A percentile compares a stretch with the other conserved stretches of the same genome.
Conservation (phyloP, 768 basidiomycete species). For the Rhodotorula paludigena region DNA sequence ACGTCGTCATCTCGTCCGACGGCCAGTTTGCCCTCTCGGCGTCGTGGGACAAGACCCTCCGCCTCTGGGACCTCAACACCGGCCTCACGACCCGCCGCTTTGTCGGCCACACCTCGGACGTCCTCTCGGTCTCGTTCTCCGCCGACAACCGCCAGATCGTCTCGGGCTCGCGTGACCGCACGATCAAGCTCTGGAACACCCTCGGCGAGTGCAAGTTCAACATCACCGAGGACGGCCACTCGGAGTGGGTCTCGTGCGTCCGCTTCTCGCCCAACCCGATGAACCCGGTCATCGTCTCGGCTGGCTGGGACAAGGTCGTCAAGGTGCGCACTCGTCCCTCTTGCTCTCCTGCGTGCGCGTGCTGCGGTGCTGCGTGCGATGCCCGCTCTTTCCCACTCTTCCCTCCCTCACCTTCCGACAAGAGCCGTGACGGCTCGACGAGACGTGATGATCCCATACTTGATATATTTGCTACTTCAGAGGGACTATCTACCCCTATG, state of each 20-base stretch:
- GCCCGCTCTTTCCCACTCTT: too few relatives aligned
- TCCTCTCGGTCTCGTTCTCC: slow-evolving; percentile 97
- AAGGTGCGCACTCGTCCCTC: slow-evolving; percentile 61
- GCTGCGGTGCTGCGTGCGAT: too few relatives aligned
- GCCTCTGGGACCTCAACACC: slow-evolving; percentile 99
- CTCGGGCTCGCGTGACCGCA: slow-evolving; percentile 90
- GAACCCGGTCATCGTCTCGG: slow-evolving; percentile 98
- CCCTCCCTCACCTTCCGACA: too few relatives aligned
- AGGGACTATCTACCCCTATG: slow-evolving; percentile 57
- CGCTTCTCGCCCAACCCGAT: slow-evolving; percentile 96
- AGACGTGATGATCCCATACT: slow-evolving; percentile 46
- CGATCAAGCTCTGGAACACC: slow-evolving; percentile 99
- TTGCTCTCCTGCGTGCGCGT: background rate
- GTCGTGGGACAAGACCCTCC: slow-evolving; percentile 99
- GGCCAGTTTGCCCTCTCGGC: slow-evolving; percentile 99
- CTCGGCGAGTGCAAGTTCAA: slow-evolving; percentile 99
- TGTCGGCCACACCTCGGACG: slow-evolving; percentile 95
- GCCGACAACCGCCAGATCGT: slow-evolving; percentile 99
- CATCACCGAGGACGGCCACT: slow-evolving; percentile 97
- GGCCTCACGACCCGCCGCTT: slow-evolving; percentile 93
- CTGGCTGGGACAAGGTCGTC: slow-evolving; percentile 99
- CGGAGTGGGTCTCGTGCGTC: slow-evolving; percentile 99
- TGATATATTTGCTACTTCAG: slow-evolving; percentile 86
- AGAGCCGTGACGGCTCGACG: too few relatives aligned
- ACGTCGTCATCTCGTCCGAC: slow-evolving; percentile 55